Percentiles rank a stretch among this genome's conserved stretches.
phyloP scores from a whole-genome alignment of 1,139 yeast species.

The Blastobotrys illinoisensis region DNA sequence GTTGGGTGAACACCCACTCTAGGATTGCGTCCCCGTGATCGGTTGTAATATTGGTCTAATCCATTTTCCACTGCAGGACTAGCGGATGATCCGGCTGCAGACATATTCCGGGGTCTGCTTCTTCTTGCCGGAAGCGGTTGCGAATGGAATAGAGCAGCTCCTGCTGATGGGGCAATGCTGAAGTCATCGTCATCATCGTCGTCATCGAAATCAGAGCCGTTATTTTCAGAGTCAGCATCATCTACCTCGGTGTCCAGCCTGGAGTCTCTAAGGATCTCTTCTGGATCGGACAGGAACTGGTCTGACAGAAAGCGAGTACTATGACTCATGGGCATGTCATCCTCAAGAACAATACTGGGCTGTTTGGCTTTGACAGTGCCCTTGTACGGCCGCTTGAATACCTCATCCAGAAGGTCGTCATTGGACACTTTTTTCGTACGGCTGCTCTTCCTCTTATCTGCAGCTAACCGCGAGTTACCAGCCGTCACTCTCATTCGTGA shows the following conservation, averaged over 20 bases:
- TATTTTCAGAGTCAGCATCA: slow-evolving; percentile 14
- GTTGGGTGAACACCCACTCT: slow-evolving; percentile 2
- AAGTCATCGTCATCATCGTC: slow-evolving; percentile 13
- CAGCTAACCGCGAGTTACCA: not conserved
- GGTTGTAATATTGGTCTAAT: not conserved
- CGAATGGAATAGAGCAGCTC: slow-evolving; percentile 4
- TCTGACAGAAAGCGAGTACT: not conserved
- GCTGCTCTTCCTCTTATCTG: slow-evolving; percentile 5
- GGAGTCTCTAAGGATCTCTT: slow-evolving; percentile 7
- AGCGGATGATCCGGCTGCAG: not conserved
- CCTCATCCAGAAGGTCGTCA: slow-evolving; percentile 29
- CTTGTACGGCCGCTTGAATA: slow-evolving; percentile 28
- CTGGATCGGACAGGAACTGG: slow-evolving; percentile 14
- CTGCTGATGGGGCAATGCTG: slow-evolving; percentile 6
- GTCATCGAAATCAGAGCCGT: slow-evolving; percentile 9
- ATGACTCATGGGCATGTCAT: slow-evolving; percentile 1
- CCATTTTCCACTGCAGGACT: not conserved
- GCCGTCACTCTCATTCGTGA: not conserved
- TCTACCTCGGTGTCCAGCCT: not conserved
- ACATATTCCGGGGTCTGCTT: not conserved
- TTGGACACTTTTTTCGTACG: slow-evolving; percentile 22
- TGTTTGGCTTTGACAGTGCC: slow-evolving; percentile 21
- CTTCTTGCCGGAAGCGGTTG: not conserved
- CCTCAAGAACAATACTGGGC: slow-evolving; percentile 10
- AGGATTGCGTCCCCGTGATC: not conserved